Base-by-base conservation (phyloP, 306 rosid genomes). In the Carpinus fangiana region DNA sequence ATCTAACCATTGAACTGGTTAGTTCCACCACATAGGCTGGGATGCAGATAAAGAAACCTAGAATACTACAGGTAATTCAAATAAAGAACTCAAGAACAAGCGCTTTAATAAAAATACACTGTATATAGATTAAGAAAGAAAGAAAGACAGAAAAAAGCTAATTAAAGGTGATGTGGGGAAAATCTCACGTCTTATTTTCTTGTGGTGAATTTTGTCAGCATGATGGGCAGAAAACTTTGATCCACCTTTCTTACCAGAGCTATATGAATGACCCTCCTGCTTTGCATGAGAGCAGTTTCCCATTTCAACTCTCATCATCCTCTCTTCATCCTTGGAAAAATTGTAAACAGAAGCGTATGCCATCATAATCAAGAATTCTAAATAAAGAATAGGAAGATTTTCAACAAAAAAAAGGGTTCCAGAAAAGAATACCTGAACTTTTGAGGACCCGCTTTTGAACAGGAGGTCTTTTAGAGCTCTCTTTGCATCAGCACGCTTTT, bases 401-500 rank as follows among this genome's bases (percentile, higher is more conserved):
- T 72, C 28, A 59, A 79, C 26, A 31, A 47, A 52, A 47, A 52
- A 43, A 46, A n/a, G 72, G 48, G 34, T 55, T 75, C 11, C 62
- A 48, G 53, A 75, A 75, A 74, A 78, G 51, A 75, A 70, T 87
- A 87, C 93, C 91, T 57, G 83, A 76, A 85, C 51, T 72, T 77
- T 84, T 34, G 90, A 82, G 84, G 88, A 70, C 48, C 97, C 98
- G 78, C 86, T 74, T 73, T 73, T 89, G 85, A 77, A 87, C 73
- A 92, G 93, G 67, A 92, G 93, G 87, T 81, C 76, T 71, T 95
- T 91, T 60, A 92, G 80, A 53, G 97, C 98, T 89, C 89, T 95
- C 88, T 92, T 92, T 73, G 97, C 75, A 81, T 95, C 98, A 70
- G 93, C 89, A 73, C 93, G 98, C 87, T 85, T 95, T 79, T 95